Evolutionary conservation across 352 stramenopile species (phyloP).

Genomic region (Achlya hypogyna): DNA sequence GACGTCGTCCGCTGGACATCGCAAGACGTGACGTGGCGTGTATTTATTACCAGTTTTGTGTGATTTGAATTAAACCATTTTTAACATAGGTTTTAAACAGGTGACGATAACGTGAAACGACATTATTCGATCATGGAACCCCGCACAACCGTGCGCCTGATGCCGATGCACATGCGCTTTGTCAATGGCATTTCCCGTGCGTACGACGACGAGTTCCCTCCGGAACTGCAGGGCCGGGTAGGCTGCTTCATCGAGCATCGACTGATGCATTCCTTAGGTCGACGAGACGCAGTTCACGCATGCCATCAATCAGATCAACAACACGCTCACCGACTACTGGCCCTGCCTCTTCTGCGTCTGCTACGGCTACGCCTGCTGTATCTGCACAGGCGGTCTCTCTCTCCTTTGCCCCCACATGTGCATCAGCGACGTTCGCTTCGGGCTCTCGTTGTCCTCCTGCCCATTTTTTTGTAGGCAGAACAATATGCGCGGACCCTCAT

Average conservation of each 20-base stretch:
- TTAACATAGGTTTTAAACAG: background rate
- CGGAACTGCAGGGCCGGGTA: slow-evolving; percentile 45
- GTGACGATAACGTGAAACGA: too few relatives aligned
- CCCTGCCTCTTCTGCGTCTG: slow-evolving; percentile 63
- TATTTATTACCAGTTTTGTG: slow-evolving; percentile 4
- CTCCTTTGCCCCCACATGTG: slow-evolving; percentile 63
- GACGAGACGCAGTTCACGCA: slow-evolving; percentile 51
- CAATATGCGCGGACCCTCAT: slow-evolving; percentile 56
- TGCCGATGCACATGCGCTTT: slow-evolving; percentile 51
- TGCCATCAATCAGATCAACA: slow-evolving; percentile 80
- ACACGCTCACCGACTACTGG: slow-evolving; percentile 77
- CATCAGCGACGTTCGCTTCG: slow-evolving; percentile 50
- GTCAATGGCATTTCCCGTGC: slow-evolving; percentile 52
- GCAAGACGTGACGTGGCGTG: background rate
- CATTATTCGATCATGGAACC: background rate
- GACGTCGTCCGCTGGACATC: background rate
- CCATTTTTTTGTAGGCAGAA: slow-evolving; percentile 33
- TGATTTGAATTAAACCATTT: background rate
- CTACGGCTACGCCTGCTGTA: slow-evolving; percentile 55
- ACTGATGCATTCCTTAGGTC: slow-evolving; percentile 22
- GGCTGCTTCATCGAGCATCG: background rate
- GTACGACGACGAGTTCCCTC: slow-evolving; percentile 69
- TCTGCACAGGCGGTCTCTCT: slow-evolving; percentile 54
- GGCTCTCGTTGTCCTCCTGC: background rate
- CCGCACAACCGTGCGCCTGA: slow-evolving; percentile 32